phyloP scores from a whole-genome alignment of 352 stramenopile genomes.

The Phytophthora crassamura region DNA sequence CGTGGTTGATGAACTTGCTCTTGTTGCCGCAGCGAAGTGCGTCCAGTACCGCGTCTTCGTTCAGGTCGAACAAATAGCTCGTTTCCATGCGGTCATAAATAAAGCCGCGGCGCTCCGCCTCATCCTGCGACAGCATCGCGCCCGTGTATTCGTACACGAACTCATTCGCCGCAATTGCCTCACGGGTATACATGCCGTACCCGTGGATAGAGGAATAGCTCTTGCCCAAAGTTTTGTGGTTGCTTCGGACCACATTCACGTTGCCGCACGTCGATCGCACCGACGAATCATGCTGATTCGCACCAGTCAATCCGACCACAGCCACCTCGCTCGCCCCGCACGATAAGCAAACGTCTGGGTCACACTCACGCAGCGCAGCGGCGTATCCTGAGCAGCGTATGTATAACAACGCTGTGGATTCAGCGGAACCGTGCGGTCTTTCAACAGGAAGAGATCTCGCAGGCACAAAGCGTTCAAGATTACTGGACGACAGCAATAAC shows the following conservation, averaged over 20 bases:
- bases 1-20: no score
- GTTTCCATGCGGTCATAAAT: slow-evolving; percentile 86
- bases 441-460: no score
- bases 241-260: slow-evolving; percentile 29
- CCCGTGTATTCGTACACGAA: not conserved
- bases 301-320: slow-evolving; percentile 22
- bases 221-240: slow-evolving; percentile 47
- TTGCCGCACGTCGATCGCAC: slow-evolving; percentile 19
- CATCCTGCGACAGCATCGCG: no score
- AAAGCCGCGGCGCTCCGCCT: slow-evolving; percentile 28
- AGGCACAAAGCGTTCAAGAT: no score
- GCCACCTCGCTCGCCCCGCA: slow-evolving; percentile 56
- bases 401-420: no score
- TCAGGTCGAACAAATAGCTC: slow-evolving; percentile 88
- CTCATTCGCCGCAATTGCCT: no score
- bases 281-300: no score
- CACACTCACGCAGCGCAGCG: no score
- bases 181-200: no score
- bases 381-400: no score
- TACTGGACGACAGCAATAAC: no score
- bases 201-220: slow-evolving; percentile 37
- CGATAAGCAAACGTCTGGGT: slow-evolving; percentile 56
- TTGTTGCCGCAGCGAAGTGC: slow-evolving; percentile 77
- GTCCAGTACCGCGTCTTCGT: slow-evolving; percentile 89
- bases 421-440: no score